Percentiles rank a stretch among this genome's conserved stretches.
phyloP scores from a whole-genome alignment of 2,329 filamentous ascomycete species.

The Aspergillus sp. region DNA sequence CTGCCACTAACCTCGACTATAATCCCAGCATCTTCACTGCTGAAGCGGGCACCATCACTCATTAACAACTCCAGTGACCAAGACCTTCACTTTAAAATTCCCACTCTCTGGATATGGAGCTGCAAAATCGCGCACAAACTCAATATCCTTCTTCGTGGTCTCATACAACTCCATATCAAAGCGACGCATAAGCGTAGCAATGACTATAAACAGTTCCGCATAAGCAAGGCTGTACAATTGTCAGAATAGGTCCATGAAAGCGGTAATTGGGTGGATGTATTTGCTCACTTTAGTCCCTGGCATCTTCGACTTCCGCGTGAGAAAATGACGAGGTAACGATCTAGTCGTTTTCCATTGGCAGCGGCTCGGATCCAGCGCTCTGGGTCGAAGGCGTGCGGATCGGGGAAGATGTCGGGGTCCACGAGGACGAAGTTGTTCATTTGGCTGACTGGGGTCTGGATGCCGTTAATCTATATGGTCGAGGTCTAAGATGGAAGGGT shows the following conservation, averaged over 20 bases:
- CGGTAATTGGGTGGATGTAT: neutral
- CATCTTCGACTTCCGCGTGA: slow-evolving; percentile 19
- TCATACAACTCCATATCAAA: slow-evolving; percentile 19
- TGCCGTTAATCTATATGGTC: neutral
- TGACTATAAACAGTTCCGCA: slow-evolving; percentile 19
- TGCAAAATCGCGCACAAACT: slow-evolving; percentile 14
- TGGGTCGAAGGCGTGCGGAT: slow-evolving; percentile 18
- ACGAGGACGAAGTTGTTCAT: slow-evolving; percentile 15
- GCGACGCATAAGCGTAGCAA: slow-evolving; percentile 15
- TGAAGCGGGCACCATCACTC: neutral
- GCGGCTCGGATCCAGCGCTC: slow-evolving; percentile 19
- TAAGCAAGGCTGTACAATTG: slow-evolving; percentile 15
- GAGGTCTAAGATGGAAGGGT: neutral
- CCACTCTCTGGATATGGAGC: slow-evolving; percentile 3
- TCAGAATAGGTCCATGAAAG: neutral
- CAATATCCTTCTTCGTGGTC: slow-evolving; percentile 13
- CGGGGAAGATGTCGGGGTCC: slow-evolving; percentile 17
- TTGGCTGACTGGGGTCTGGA: slow-evolving; percentile 15
- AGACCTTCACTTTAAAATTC: neutral
- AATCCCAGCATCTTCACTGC: too few species aligned
- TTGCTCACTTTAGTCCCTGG: slow-evolving; percentile 19
- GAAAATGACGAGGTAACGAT: slow-evolving; percentile 20
- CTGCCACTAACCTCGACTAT: too few species aligned
- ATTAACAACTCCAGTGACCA: neutral
- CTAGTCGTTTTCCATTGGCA: slow-evolving; percentile 11